Percentiles rank a stretch among this genome's conserved stretches.
These are phyloP conservation scores for Orychophragmus violaceus DNA, from an alignment of 345 rosid genomes.

Conservation along the genomic window DNA sequence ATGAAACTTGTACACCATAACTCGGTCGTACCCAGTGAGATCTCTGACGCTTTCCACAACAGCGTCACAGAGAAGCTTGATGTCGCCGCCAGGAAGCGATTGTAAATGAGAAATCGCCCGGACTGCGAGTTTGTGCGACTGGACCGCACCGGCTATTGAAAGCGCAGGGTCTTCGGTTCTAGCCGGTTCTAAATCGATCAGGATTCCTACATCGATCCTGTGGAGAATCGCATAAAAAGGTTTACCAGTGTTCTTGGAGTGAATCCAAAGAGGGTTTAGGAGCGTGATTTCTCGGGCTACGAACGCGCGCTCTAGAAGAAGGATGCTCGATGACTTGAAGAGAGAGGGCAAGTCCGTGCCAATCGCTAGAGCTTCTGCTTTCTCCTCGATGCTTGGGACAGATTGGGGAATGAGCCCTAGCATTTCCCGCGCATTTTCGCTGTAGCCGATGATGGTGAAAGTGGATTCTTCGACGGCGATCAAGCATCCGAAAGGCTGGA, in stretches of 20 bases:
- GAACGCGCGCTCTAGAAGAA: slow-evolving; percentile 69
- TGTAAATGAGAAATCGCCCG: slow-evolving; percentile 85
- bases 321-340: slow-evolving; percentile 49
- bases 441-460: slow-evolving; percentile 60
- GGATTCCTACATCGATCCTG: slow-evolving; percentile 85
- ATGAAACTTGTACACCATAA: slow-evolving; percentile 94
- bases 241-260: slow-evolving; percentile 65
- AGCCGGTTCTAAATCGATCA: slow-evolving; percentile 92
- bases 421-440: slow-evolving; percentile 83
- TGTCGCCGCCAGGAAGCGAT: slow-evolving; percentile 89
- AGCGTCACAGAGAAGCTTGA: slow-evolving; percentile 79
- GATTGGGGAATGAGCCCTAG: slow-evolving; percentile 71
- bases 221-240: slow-evolving; percentile 88
- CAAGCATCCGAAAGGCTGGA: slow-evolving; percentile 89
- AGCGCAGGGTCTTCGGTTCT: slow-evolving; percentile 89
- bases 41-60: slow-evolving; percentile 75
- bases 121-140: slow-evolving; percentile 88
- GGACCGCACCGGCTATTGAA: slow-evolving; percentile 96
- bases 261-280: slow-evolving; percentile 81
- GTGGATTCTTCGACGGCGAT: slow-evolving; percentile 68
- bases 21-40: slow-evolving; percentile 89
- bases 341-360: slow-evolving; percentile 71
- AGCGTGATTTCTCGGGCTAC: slow-evolving; percentile 81
- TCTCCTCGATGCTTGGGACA: slow-evolving; percentile 76
- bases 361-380: slow-evolving; percentile 43